Evolutionary conservation across 2,329 filamentous ascomycete genomes (phyloP).

Genomic region (Aspergillus fumigatiaffinis): DNA sequence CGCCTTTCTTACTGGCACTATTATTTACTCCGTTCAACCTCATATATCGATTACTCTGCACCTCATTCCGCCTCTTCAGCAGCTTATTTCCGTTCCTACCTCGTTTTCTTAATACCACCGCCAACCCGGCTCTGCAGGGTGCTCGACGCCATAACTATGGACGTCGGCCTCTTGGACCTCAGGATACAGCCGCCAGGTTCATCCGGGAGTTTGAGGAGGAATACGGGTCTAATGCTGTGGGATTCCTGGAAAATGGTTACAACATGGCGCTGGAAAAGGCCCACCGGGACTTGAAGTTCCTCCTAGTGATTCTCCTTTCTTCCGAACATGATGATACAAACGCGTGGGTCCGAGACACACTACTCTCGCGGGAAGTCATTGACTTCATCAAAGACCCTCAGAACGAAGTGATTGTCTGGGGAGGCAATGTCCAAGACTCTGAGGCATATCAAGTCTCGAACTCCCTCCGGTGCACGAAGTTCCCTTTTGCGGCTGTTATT

Average conservation of each 20-base stretch:
- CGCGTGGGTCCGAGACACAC: conserved; percentile 74
- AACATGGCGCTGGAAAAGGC: conserved; percentile 86
- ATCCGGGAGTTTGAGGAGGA: conserved; percentile 93
- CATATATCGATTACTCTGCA: conserved; percentile 67
- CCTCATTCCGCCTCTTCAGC: conserved; percentile 65
- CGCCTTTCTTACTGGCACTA: conserved; percentile 72
- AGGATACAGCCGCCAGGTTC: conserved; percentile 84
- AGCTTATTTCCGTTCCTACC: conserved; percentile 80
- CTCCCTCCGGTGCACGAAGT: conserved; percentile 84
- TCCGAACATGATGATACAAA: conserved; percentile 92
- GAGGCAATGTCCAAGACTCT: conserved; percentile 84
- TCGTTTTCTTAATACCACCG: conserved; percentile 47
- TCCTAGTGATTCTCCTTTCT: conserved; percentile 82
- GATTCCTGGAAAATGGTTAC: conserved; percentile 84
- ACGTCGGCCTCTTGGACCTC: conserved; percentile 72
- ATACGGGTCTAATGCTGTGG: conserved; percentile 64
- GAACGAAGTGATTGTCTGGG: conserved; percentile 86
- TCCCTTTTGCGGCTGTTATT: conserved; percentile 81
- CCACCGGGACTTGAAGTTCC: conserved; percentile 85
- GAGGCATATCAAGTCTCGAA: conserved; percentile 92
- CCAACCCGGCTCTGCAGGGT: conserved; percentile 49
- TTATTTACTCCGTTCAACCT: conserved; percentile 78
- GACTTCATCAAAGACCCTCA: conserved; percentile 68
- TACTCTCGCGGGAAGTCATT: conserved; percentile 71
- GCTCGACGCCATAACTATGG: conserved; percentile 58